These are phyloP conservation scores for Colletotrichum orbiculare DNA, from an alignment of 2,329 filamentous ascomycete species.

Conservation along the genomic window DNA sequence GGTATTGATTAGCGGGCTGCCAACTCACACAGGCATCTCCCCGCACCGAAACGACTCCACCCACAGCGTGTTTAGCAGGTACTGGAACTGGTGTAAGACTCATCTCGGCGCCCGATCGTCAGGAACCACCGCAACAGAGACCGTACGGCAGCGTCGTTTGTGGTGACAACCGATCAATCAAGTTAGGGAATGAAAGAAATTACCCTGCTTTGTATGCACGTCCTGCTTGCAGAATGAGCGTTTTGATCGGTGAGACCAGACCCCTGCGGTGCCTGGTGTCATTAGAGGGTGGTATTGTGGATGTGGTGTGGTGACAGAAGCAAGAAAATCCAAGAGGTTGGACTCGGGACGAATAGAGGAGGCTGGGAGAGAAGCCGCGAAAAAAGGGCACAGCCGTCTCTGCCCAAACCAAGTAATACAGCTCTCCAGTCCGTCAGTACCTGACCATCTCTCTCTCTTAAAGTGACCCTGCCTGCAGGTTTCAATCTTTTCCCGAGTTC, in stretches of 20 bases:
- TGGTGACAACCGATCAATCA: conserved; percentile 22
- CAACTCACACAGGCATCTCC: conserved; percentile 36
- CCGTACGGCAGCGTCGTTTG: conserved; percentile 1
- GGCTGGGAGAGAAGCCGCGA: conserved; percentile 33
- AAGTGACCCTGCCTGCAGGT: conserved; percentile 28
- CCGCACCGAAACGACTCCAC: conserved; percentile 27
- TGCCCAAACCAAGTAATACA: conserved; percentile 31
- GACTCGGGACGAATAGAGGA: conserved; percentile 26
- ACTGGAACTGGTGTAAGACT: conserved; percentile 9
- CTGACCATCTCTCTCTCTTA: conserved; percentile 32
- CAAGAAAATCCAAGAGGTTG: conserved; percentile 35
- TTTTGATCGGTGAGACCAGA: conserved; percentile 26
- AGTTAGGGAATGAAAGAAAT: not conserved
- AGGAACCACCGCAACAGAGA: conserved; percentile 21
- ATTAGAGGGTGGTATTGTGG: conserved; percentile 33
- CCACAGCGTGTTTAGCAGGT: conserved; percentile 7
- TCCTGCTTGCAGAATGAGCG: conserved; percentile 12
- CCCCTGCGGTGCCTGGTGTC: conserved; percentile 29
- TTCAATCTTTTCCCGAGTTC: conserved; percentile 21
- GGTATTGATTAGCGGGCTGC: conserved; percentile 15
- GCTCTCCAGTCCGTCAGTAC: conserved; percentile 15
- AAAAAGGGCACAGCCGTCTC: conserved; percentile 18
- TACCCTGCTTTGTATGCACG: conserved; percentile 1
- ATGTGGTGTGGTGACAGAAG: conserved; percentile 35
- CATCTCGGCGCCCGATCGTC: conserved; percentile 31